These are phyloP conservation scores for Hyaloperonospora arabidopsidis DNA, from an alignment of 352 stramenopile genomes.

Conservation along the genomic window DNA sequence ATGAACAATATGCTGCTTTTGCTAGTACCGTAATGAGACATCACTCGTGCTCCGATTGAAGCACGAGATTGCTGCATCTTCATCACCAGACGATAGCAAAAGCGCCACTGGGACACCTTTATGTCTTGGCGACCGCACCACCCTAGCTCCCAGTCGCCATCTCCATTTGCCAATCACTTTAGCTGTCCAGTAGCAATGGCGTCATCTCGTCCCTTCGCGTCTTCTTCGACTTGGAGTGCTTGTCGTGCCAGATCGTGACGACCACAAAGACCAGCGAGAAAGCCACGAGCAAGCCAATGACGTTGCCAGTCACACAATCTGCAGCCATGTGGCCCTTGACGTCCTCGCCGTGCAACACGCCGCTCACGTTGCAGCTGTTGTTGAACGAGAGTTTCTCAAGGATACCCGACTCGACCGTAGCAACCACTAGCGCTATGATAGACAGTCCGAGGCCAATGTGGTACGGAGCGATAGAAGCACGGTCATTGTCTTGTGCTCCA, in stretches of 20 bases:
- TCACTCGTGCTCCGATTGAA: too few relatives aligned
- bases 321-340: slow-evolving; percentile 66
- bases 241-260: slow-evolving; percentile 46
- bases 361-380: slow-evolving; percentile 72
- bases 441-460: slow-evolving; percentile 62
- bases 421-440: slow-evolving; percentile 53
- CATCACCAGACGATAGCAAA: too few relatives aligned
- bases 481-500: slow-evolving; percentile 38
- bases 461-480: slow-evolving; percentile 40
- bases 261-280: slow-evolving; percentile 36
- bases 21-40: too few relatives aligned
- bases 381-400: slow-evolving; percentile 84
- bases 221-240: slow-evolving; percentile 23
- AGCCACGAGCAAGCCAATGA: slow-evolving; percentile 56
- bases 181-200: slow-evolving; percentile 35
- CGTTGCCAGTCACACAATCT: slow-evolving; percentile 71
- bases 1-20: too few relatives aligned
- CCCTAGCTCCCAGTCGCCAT: too few relatives aligned
- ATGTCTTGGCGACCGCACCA: too few relatives aligned
- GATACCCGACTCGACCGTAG: slow-evolving; percentile 59
- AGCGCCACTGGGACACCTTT: too few relatives aligned
- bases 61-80: too few relatives aligned
- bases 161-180: slow-evolving; percentile 8
- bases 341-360: slow-evolving; percentile 46
- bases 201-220: slow-evolving; percentile 29